Conservation (phyloP, 1,284 basidiomycete genomes). For the Tremellales sp. region DNA sequence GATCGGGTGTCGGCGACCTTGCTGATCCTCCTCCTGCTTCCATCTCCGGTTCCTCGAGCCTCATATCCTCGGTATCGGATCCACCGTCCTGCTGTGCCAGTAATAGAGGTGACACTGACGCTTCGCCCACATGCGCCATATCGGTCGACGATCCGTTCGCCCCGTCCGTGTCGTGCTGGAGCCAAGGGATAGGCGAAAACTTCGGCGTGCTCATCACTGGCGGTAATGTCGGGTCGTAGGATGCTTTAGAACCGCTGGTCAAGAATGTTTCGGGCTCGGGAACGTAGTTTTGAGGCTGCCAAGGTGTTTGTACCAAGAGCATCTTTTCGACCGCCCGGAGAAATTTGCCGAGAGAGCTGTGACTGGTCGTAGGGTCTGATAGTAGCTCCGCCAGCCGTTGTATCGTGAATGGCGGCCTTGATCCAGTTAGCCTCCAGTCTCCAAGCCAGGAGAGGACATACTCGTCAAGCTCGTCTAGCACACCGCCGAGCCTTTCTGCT, state of each 20-base stretch:
- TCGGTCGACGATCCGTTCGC: background rate
- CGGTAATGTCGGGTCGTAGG: slow-evolving; percentile 35
- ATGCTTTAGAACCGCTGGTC: background rate
- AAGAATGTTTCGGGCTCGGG: slow-evolving; percentile 17
- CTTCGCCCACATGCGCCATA: slow-evolving; percentile 18
- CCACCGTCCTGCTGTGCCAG: slow-evolving; percentile 17
- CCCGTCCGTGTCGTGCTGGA: slow-evolving; percentile 17
- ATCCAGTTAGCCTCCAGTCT: background rate
- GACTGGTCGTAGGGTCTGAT: slow-evolving; percentile 63
- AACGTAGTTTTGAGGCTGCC: slow-evolving; percentile 35
- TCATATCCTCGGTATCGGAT: slow-evolving; percentile 1
- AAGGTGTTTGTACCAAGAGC: slow-evolving; percentile 72
- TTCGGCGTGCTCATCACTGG: slow-evolving; percentile 42
- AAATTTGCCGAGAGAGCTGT: slow-evolving; percentile 80
- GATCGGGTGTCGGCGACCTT: slow-evolving; percentile 34
- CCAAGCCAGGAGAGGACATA: slow-evolving; percentile 26
- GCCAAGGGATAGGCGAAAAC: slow-evolving; percentile 49
- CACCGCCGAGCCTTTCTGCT: slow-evolving; percentile 58
- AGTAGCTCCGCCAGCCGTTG: slow-evolving; percentile 88
- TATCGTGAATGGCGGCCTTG: slow-evolving; percentile 80
- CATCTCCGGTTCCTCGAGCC: background rate
- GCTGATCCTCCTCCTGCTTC: slow-evolving; percentile 6
- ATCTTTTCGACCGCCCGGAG: slow-evolving; percentile 82
- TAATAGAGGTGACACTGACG: slow-evolving; percentile 38
- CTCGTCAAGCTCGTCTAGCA: slow-evolving; percentile 64